phyloP scores from a whole-genome alignment of 2,329 filamentous ascomycete species.

The Cladosporium velox region DNA sequence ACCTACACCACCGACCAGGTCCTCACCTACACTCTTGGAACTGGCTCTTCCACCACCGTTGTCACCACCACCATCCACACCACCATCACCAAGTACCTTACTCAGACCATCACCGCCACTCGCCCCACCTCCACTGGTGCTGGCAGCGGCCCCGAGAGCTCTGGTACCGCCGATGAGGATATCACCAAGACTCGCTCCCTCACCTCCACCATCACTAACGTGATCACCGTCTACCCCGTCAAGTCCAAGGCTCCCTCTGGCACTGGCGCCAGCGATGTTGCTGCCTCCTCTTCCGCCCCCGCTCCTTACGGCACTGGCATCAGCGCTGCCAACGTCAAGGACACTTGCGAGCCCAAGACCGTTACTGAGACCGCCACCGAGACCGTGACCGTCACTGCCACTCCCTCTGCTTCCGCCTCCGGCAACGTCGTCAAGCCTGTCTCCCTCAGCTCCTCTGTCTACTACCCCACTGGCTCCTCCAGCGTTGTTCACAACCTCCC shows the following conservation, averaged over 20 bases:
- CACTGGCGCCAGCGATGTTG: conserved; percentile 7
- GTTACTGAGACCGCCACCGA: conserved; percentile 40
- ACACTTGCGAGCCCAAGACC: conserved; percentile 33
- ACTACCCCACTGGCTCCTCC: conserved; percentile 31
- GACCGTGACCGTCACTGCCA: conserved; percentile 35
- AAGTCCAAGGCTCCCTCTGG: conserved; percentile 12
- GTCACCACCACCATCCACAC: conserved; percentile 39
- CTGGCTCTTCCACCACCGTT: conserved; percentile 37
- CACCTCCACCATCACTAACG: conserved; percentile 39
- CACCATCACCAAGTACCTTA: conserved; percentile 38
- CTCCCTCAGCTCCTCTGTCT: conserved; percentile 29
- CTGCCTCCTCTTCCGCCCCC: conserved; percentile 15
- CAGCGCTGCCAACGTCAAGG: conserved; percentile 20
- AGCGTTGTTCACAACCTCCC: conserved; percentile 21
- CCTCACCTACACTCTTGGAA: conserved; percentile 39
- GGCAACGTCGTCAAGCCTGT: conserved; percentile 27
- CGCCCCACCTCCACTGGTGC: conserved; percentile 23
- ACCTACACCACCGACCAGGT: conserved; percentile 36
- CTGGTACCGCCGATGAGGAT: conserved; percentile 22
- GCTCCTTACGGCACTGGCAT: conserved; percentile 18
- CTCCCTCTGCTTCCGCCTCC: conserved; percentile 23
- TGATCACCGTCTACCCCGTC: conserved; percentile 38
- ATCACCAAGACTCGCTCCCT: conserved; percentile 30
- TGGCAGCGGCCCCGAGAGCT: conserved; percentile 11
- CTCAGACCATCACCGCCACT: conserved; percentile 33